Evolutionary conservation across 768 basidiomycete genomes (phyloP), one percentile per base, ranked within the genome.

Genomic region (Cystobasidium ongulense): DNA sequence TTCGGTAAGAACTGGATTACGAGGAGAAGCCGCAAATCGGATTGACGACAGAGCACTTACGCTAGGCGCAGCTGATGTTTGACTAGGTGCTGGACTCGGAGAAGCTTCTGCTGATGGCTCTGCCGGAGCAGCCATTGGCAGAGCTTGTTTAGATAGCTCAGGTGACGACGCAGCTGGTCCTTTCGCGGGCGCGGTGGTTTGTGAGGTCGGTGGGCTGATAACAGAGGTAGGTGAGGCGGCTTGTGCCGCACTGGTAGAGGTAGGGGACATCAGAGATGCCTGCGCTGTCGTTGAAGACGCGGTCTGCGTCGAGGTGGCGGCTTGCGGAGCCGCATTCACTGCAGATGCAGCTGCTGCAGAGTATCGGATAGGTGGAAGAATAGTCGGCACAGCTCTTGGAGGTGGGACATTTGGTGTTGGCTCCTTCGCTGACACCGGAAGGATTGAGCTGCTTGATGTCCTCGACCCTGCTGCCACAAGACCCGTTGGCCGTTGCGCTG

Each of bases 331-430:
- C 35, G 83, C 78, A 10, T 82, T 79, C 25, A 86, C 84, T 4
- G 86, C 86, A 5, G 86, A 86, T 0, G 92, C 93, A 1, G 92
- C 94, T 0, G 92, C 92, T n/a, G 91, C 87, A 36, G 95, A 89
- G 80, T 96, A 96, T 63, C 90, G 85, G 79, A 94, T 90, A 15
- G 92, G 89, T 53, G 91, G 89, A 72, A 91, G 81, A 25, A 81
- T 71, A 1, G 74, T 75, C 1, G 75, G 74, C 2, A 63, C 43
- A 46, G 54, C 50, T 43, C 57, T 31, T 1, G 74, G 76, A 61
- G 85, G 80, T 36, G 84, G 84, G 50, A 74, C 76, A 86, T 80
- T 36, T 79, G 85, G 67, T 84, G 86, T 74, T 84, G 85, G 64
- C 11, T 78, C 75, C 57, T 54, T 46, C 66, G 73, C 35, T 31